Evolutionary conservation across 345 rosid species (phyloP), one percentile per base, ranked within the genome.

Genomic region (Arabidopsis suecica): DNA sequence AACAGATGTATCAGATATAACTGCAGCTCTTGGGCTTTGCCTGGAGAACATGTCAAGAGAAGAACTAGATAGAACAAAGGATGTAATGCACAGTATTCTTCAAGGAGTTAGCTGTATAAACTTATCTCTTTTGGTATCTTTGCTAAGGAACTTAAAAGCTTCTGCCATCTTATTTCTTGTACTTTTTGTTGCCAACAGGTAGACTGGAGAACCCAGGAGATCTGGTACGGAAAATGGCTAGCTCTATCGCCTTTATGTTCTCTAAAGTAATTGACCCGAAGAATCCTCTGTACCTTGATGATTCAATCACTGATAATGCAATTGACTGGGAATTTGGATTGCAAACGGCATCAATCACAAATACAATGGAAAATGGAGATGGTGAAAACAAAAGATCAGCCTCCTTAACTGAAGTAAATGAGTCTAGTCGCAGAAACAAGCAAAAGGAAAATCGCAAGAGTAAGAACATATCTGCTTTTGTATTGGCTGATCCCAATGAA

Each of bases 261-360:
- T 95, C 99, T 47, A 89, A 86, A 86, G 86, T 88, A 47, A 85
- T 95, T 57, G 97, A 91, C 81, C 99, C 97, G 32, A 90, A 83
- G 72, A 92, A 88, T 79, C 97, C 91, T 77, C 85, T 95, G 69
- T 84, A 86, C 79, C 97, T 95, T 73, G 97, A 95, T 81, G 97
- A 87, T 77, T 85, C 84, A 82, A 86, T 82, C 77, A 74, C 58
- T 42, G 91, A 82, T 63, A 92, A 87, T 74, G 78, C 79, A 49
- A 76, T 95, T 78, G 96, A 92, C 82, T 95, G 99, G 97, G 99
- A 90, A 68, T 83, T 85, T 73, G 97, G 89, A 62, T 81, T 88
- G 66, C 79, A 75, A 65, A 80, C 69, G 71, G 53, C 75, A 9
- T 53, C 83, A 34, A 49, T 68, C 62, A 76, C 79, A 25, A 82